Evolutionary conservation across 495 filamentous ascomycete genomes (phyloP), one percentile per base, ranked within the genome.

Genomic region (Neurospora intermedia): DNA sequence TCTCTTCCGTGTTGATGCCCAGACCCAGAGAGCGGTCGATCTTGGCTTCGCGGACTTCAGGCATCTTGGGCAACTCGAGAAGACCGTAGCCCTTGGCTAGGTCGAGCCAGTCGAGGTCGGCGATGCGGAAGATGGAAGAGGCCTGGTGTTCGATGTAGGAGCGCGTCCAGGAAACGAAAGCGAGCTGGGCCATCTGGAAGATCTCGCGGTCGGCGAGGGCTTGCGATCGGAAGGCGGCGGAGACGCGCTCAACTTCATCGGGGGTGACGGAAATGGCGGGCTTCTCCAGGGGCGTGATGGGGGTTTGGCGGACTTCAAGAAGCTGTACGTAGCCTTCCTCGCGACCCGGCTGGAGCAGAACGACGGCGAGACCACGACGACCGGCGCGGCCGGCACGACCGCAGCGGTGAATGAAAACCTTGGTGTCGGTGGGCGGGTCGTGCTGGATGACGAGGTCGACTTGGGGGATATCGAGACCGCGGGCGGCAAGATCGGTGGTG

Each of bases 371-470:
- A 1, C 96, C 96, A 70, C 87, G 86, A 20, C 96, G 91, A 0
- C 96, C 96, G 6, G 96, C 96, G 48, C 96, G 89, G 0, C 94
- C 96, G 2, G 96, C 94, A 72, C 96, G 93, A 4, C 96, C 96
- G 77, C 93, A 96, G 72, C 96, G 90, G 82, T 99, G 96, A 71
- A 99, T 90, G 81, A 98, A 98, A 45, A 91, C 93, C 81, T 98
- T 98, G 0, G 96, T 93, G 78, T 98, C 95, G 40, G 89, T 91
- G 1, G 96, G 96, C 0, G 94, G 91, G 77, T 99, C 96, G 69
- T 98, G 85, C 79, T 98, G 95, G 4, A 98, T 87, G 41, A 98
- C 95, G 8, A 98, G 87, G 81, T 99, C 96, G 43, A 98, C 94
- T 72, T 93, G 91, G 1, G 96, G 96, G 74, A 99, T 97, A 77